Conservation (phyloP, 129 eudicot genomes). For the Deinandra increscens region DNA sequence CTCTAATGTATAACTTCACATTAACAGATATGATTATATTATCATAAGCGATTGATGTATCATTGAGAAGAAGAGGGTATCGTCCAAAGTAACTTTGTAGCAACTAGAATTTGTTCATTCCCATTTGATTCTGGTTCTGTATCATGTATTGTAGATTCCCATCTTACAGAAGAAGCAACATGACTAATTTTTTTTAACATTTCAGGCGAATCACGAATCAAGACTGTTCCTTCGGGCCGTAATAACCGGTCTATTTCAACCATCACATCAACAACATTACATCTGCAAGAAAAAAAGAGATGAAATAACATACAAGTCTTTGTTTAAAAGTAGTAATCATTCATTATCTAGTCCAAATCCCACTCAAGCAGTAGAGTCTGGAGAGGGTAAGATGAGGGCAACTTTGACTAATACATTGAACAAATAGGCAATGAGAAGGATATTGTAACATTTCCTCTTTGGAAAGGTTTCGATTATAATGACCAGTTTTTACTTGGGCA, state of each 20-base stretch:
- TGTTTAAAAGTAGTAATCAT: neutral
- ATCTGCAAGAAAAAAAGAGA: constrained; percentile 42
- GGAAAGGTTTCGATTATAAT: neutral
- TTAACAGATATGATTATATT: constrained; percentile 5
- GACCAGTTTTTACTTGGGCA: neutral
- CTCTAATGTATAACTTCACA: constrained; percentile 30
- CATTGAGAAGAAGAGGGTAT: constrained; percentile 47
- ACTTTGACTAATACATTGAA: too few relatives aligned
- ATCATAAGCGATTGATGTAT: constrained; percentile 20
- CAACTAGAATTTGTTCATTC: constrained; percentile 61
- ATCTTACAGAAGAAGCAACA: constrained; percentile 54
- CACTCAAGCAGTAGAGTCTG: too few relatives aligned
- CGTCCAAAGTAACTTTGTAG: constrained; percentile 65
- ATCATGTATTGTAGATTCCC: constrained; percentile 57
- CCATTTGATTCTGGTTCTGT: constrained; percentile 64
- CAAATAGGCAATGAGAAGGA: too few relatives aligned
- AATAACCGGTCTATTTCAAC: constrained; percentile 78
- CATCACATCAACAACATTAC: constrained; percentile 73
- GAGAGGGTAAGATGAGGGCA: too few relatives aligned
- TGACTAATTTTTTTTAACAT: constrained; percentile 54
- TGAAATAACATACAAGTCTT: neutral
- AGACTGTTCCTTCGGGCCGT: constrained; percentile 78
- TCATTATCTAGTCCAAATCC: too few relatives aligned
- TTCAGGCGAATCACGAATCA: constrained; percentile 70
- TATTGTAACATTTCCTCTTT: too few relatives aligned